phyloP scores from a whole-genome alignment of 169 alveolate genomes.

The Miamiensis avidus region DNA sequence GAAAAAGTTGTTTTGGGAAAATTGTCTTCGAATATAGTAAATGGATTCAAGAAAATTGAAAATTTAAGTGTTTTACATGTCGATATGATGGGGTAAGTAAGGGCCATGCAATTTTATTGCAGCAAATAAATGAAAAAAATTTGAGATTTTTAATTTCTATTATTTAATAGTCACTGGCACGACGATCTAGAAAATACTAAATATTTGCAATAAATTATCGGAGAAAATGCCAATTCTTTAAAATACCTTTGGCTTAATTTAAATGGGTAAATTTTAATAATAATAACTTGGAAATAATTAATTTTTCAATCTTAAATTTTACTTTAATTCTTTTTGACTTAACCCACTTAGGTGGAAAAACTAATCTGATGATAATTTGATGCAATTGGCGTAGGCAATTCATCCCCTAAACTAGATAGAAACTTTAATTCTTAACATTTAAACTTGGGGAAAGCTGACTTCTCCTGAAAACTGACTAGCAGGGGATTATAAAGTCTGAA shows the following conservation, averaged over 20 bases:
- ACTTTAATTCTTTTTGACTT: background rate
- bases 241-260: background rate
- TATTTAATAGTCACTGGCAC: no score
- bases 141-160: no score
- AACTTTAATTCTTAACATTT: background rate
- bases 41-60: no score
- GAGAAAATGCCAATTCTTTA: background rate
- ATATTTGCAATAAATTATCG: no score
- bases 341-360: background rate
- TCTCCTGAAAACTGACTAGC: background rate
- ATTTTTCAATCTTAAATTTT: no score
- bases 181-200: background rate
- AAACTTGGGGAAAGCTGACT: background rate
- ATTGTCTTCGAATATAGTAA: background rate
- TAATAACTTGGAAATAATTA: no score
- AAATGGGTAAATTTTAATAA: background rate
- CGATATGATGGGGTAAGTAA: background rate
- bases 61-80: background rate
- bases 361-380: background rate
- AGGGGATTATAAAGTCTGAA: background rate
- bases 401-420: no score
- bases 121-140: no score
- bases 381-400: background rate
- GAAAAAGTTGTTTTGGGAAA: background rate
- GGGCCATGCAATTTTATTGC: no score